A percentile compares a stretch with the other conserved stretches of the same genome.
phyloP scores from a whole-genome alignment of 2,329 filamentous ascomycete species.

The Cytospora piceae region DNA sequence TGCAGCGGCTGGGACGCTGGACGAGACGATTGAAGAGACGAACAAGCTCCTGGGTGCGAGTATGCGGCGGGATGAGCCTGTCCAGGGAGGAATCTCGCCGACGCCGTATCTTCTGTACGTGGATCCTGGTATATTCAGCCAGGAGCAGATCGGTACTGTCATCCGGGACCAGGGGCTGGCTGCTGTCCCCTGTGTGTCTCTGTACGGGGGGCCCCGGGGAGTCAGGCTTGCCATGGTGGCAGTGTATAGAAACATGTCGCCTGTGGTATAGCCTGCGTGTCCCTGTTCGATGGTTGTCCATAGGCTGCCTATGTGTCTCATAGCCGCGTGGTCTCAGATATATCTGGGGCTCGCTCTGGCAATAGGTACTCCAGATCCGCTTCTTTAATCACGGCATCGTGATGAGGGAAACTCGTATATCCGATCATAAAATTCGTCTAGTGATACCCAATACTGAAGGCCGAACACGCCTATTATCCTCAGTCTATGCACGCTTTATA shows the following conservation, averaged over 20 bases:
- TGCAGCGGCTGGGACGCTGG: not conserved
- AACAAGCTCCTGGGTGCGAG: constrained; percentile 1
- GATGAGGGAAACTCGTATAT: not conserved
- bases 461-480: not conserved
- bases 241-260: constrained; percentile 22
- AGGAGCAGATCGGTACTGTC: constrained; percentile 12
- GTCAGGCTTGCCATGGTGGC: constrained; percentile 20
- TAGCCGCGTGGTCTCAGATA: not conserved
- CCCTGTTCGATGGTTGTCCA: not conserved
- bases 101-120: constrained; percentile 38
- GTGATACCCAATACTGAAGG: constrained; percentile 19
- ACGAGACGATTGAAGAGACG: not conserved
- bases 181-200: constrained; percentile 25
- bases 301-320: not conserved
- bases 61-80: not conserved
- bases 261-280: not conserved
- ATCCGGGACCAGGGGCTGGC: constrained; percentile 12
- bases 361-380: not conserved
- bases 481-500: constrained; percentile 8
- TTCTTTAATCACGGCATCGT: not conserved
- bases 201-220: constrained; percentile 14
- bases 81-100: not conserved
- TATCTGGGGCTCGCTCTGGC: not conserved
- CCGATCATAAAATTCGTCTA: constrained; percentile 6
- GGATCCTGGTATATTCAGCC: constrained; percentile 14